These are phyloP conservation scores for Quambalaria eucalypti DNA, from an alignment of 1,284 basidiomycete species.

Conservation along the genomic window DNA sequence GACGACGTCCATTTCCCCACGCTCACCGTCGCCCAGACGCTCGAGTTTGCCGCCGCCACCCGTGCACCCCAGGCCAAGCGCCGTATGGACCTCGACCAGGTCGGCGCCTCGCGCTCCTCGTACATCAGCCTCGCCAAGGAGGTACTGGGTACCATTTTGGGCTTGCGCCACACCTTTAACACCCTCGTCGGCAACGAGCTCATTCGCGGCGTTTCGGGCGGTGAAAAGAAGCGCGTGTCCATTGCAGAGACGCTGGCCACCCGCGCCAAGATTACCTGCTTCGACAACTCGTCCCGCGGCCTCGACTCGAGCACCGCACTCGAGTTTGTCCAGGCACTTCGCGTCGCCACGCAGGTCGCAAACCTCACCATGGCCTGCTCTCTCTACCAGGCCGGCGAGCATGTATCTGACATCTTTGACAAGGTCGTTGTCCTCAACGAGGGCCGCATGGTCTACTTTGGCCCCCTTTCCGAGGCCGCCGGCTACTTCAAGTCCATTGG, in stretches of 20 bases:
- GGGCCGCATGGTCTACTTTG: conserved; percentile 44
- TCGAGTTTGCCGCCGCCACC: conserved; percentile 32
- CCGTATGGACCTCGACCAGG: conserved; percentile 12
- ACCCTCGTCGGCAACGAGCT: conserved; percentile 46
- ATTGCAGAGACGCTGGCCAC: conserved; percentile 98
- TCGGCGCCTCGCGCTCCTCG: conserved; percentile 1
- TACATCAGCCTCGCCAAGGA: conserved; percentile 41
- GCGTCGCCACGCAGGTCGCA: conserved; percentile 26
- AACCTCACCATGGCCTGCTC: conserved; percentile 21
- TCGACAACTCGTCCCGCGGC: conserved; percentile 38
- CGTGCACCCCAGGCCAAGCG: conserved; percentile 25
- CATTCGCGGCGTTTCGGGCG: conserved; percentile 58
- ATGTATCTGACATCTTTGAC: conserved; percentile 33
- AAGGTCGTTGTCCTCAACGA: conserved; percentile 35
- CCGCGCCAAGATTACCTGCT: conserved; percentile 53
- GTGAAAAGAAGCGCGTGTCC: conserved; percentile 86
- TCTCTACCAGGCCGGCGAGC: conserved; percentile 40
- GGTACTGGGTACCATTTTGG: conserved; percentile 31
- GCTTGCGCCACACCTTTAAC: conserved; percentile 36
- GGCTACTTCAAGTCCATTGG: conserved; percentile 34
- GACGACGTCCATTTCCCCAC: conserved; percentile 32
- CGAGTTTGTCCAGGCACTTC: conserved; percentile 33
- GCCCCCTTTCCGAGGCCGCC: conserved; percentile 21
- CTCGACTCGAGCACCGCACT: conserved; percentile 36
- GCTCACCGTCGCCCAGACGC: conserved; percentile 28